These are phyloP conservation scores for Candida neerlandica DNA, from an alignment of 1,139 yeast genomes.

Conservation along the genomic window DNA sequence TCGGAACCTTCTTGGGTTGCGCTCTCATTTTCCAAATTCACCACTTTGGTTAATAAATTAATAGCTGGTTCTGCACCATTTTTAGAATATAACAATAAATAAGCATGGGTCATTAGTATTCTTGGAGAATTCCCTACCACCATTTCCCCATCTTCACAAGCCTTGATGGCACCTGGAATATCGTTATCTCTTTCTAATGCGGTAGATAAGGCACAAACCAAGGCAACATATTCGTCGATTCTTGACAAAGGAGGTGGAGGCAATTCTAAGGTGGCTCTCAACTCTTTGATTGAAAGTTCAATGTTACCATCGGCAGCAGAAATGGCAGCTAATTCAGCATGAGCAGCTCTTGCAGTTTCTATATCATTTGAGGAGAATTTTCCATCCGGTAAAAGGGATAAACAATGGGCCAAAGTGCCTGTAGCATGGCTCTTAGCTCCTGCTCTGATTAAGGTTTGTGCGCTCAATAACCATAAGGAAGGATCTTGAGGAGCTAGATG, in stretches of 20 bases:
- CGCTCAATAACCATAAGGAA: slow-evolving; percentile 47
- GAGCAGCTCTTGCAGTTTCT: slow-evolving; percentile 53
- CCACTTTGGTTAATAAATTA: slow-evolving; percentile 35
- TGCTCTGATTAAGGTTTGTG: slow-evolving; percentile 47
- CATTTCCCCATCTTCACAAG: slow-evolving; percentile 49
- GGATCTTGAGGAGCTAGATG: slow-evolving; percentile 46
- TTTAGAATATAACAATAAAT: slow-evolving; percentile 30
- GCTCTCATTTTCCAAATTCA: slow-evolving; percentile 30
- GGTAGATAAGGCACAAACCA: slow-evolving; percentile 56
- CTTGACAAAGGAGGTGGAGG: slow-evolving; percentile 52
- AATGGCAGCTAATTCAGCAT: slow-evolving; percentile 55
- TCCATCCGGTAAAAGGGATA: slow-evolving; percentile 40
- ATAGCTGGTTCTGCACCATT: slow-evolving; percentile 33
- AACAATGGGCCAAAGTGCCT: slow-evolving; percentile 46
- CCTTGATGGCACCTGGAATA: slow-evolving; percentile 47
- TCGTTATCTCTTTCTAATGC: slow-evolving; percentile 54
- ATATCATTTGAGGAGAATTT: slow-evolving; percentile 33
- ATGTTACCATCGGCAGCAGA: slow-evolving; percentile 54
- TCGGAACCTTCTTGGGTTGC: slow-evolving; percentile 28
- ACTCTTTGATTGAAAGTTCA: slow-evolving; percentile 49
- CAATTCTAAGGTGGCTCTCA: slow-evolving; percentile 49
- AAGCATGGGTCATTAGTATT: slow-evolving; percentile 49
- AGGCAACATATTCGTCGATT: slow-evolving; percentile 47
- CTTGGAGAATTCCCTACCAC: slow-evolving; percentile 49
- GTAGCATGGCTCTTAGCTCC: slow-evolving; percentile 49